phyloP scores from a whole-genome alignment of 345 rosid species.

The Moringa oleifera region DNA sequence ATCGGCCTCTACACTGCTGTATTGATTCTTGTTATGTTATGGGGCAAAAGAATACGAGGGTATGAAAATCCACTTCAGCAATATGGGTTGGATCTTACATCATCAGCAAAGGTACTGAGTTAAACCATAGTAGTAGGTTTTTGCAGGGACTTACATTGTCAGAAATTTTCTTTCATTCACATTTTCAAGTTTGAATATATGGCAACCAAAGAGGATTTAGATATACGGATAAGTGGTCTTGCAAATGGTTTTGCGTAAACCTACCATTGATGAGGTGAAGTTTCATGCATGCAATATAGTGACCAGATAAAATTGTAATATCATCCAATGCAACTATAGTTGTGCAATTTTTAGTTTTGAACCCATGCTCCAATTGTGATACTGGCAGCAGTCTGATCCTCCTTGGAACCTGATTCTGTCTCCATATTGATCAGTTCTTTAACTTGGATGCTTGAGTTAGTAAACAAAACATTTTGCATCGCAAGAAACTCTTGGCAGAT shows the following conservation, averaged over 20 bases:
- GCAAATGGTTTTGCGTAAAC: no score
- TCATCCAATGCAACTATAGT: background rate
- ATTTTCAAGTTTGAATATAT: no score
- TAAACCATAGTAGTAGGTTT: background rate
- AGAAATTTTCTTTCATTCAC: background rate
- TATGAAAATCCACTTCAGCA: slow-evolving; percentile 63
- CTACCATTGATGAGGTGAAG: background rate
- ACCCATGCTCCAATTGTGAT: no score
- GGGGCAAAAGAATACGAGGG: slow-evolving; percentile 85
- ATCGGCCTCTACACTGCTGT: slow-evolving; percentile 74
- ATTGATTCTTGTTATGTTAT: slow-evolving; percentile 58
- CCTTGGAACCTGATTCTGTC: no score
- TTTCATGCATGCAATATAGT: background rate
- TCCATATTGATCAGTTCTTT: no score
- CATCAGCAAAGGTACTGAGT: slow-evolving; percentile 29
- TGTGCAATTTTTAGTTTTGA: no score
- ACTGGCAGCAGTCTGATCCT: no score
- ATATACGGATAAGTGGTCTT: no score
- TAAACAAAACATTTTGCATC: background rate
- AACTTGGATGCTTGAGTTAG: background rate
- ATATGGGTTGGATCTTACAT: slow-evolving; percentile 73
- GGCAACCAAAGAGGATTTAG: no score
- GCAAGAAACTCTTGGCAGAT: background rate
- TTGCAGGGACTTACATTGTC: background rate
- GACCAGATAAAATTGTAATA: no score